Percentiles rank a stretch among this genome's conserved stretches.
Conservation (phyloP, 805 yeast species). For the Kluyveromyces dobzhanskii region DNA sequence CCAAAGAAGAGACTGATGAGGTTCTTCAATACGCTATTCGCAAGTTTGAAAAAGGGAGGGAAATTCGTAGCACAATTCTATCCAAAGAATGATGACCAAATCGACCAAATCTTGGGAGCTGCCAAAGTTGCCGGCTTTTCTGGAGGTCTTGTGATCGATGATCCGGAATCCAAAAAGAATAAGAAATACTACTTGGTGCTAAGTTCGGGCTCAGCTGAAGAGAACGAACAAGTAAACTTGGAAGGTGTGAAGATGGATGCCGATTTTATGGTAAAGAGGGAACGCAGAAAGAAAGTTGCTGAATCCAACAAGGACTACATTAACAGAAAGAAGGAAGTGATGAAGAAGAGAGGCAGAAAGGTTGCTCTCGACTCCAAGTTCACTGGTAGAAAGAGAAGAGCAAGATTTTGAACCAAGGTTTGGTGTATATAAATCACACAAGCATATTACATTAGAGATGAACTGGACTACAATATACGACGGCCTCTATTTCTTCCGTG, state of each 20-base stretch:
- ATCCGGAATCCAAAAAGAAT: conserved; percentile 85
- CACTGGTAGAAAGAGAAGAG: conserved; percentile 77
- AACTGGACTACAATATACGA: too few relatives aligned
- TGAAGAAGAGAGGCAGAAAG: conserved; percentile 81
- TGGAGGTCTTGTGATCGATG: conserved; percentile 91
- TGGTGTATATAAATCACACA: too few relatives aligned
- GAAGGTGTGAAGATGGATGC: conserved; percentile 77
- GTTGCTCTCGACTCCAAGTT: conserved; percentile 89
- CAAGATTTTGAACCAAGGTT: conserved; percentile 39
- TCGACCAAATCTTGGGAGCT: conserved; percentile 64
- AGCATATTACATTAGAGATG: too few relatives aligned
- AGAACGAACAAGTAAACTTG: conserved; percentile 68
- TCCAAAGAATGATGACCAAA: conserved; percentile 84
- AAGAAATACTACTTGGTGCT: conserved; percentile 85
- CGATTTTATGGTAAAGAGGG: conserved; percentile 37
- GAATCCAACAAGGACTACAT: conserved; percentile 80
- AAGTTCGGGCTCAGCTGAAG: conserved; percentile 59
- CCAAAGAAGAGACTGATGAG: conserved; percentile 74
- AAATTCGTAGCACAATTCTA: conserved; percentile 96
- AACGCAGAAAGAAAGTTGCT: conserved; percentile 33
- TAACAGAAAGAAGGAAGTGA: conserved; percentile 83
- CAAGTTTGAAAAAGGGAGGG: conserved; percentile 85
- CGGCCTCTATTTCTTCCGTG: too few relatives aligned
- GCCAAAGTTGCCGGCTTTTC: conserved; percentile 94
- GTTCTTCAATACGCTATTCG: conserved; percentile 83